These are phyloP conservation scores for Thymus quinquecostatus DNA, from an alignment of 257 asterid species.

Conservation along the genomic window DNA sequence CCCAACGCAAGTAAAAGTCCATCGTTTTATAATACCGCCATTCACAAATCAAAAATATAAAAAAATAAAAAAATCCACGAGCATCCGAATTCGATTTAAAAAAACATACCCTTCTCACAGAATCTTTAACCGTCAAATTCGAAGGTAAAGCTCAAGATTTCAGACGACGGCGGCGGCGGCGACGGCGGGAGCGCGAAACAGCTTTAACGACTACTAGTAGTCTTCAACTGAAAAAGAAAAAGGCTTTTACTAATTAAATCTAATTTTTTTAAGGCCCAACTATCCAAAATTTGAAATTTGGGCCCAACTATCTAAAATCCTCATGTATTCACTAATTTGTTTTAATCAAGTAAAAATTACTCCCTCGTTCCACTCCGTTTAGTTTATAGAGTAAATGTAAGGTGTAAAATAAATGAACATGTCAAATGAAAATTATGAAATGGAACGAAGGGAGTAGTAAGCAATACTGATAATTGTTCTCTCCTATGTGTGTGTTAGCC, in stretches of 20 bases:
- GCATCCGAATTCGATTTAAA: not conserved
- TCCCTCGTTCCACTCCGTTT: too few relatives aligned
- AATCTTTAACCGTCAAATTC: not conserved
- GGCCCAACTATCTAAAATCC: not conserved
- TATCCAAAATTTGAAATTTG: not conserved
- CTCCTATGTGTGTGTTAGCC: too few relatives aligned
- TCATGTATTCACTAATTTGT: too few relatives aligned
- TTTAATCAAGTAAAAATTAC: too few relatives aligned
- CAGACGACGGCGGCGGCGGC: not conserved
- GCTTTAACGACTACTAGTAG: conserved; percentile 4
- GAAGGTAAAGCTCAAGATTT: not conserved
- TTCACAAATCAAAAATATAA: not conserved
- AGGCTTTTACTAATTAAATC: not conserved
- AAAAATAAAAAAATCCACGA: not conserved
- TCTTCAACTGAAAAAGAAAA: not conserved
- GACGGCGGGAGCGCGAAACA: not conserved
- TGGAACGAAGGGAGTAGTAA: too few relatives aligned
- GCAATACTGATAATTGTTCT: too few relatives aligned
- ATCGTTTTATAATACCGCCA: not conserved
- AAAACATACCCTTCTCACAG: not conserved
- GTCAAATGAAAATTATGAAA: too few relatives aligned
- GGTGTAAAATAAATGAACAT: too few relatives aligned
- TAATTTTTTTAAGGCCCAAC: not conserved
- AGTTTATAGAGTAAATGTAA: too few relatives aligned
- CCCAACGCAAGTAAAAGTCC: not conserved